Evolutionary conservation across 2,329 filamentous ascomycete genomes (phyloP), one percentile per base, ranked within the genome.

Genomic region (Cordyceps cateniannulata): DNA sequence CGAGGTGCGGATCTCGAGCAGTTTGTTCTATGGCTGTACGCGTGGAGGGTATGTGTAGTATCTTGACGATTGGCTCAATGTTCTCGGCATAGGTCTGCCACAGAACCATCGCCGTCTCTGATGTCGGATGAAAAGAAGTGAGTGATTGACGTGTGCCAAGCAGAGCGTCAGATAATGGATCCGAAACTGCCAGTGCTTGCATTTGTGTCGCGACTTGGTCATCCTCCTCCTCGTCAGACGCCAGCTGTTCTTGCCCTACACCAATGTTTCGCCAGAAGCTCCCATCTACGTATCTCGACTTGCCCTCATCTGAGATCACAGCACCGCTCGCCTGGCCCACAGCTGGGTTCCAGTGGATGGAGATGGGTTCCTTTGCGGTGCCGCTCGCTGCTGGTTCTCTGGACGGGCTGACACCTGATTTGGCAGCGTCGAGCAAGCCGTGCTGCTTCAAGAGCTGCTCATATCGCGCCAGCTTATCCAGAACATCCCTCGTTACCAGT

Each of bases 211-310:
- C 29, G 22, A 40, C 20, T 7, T 25, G 27, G 1, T 20, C 27
- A n/a, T 58, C 29, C 14, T 49, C 54, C 16, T 57, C 54, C 14
- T 47, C 54, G 35, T 57, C 53, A 12, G 53, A 57, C 4, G 22
- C 54, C 29, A 58, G 16, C 45, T 40, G 29, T 12, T 42, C 54
- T 6, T 58, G 29, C 1, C 54, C 54, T 3, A 58, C 45, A 14
- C 54, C 45, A 22, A 49, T 58, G 12, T 49, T 58, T 8, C 54
- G 44, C 54, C 20, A 42, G 16, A 71, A 62, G 52, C 63, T 64
- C 62, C 67, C 76, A 63, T 77, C 72, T 52, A 79, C 72, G 57
- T 78, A 80, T 52, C 77, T 67, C 8, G 76, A 73, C 61, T 73
- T 76, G 48, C 75, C 75, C 14, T 64, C 44, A 16, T 52, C 63